phyloP scores from a whole-genome alignment of 2,329 filamentous ascomycete genomes.

The Sclerotinia spermophila region DNA sequence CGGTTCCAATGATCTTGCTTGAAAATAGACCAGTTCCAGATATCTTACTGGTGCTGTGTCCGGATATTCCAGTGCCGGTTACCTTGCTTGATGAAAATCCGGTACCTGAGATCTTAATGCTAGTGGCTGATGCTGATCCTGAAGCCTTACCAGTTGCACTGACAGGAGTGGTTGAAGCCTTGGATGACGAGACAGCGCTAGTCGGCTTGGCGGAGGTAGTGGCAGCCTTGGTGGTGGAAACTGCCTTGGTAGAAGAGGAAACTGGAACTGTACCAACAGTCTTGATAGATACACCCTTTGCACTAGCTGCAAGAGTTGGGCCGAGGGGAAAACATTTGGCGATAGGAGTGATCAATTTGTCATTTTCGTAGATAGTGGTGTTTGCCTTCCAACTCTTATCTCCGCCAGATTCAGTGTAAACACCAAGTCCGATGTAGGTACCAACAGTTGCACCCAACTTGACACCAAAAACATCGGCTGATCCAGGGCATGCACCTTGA shows the following conservation, averaged over 20 bases:
- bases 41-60: background rate
- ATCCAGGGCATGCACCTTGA: slow-evolving; percentile 16
- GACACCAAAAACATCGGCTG: slow-evolving; percentile 16
- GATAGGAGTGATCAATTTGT: slow-evolving; percentile 12
- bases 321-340: slow-evolving; percentile 17
- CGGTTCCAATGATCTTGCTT: background rate
- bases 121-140: background rate
- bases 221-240: background rate
- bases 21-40: background rate
- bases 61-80: background rate
- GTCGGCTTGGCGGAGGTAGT: background rate
- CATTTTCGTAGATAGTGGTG: background rate
- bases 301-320: background rate
- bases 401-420: slow-evolving; percentile 11
- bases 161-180: background rate
- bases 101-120: background rate
- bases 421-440: slow-evolving; percentile 13
- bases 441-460: slow-evolving; percentile 10
- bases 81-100: background rate
- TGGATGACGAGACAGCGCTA: background rate
- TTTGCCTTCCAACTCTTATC: slow-evolving; percentile 10
- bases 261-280: slow-evolving; percentile 15
- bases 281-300: slow-evolving; percentile 6
- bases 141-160: background rate
- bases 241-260: background rate